Percentiles rank a stretch among this genome's conserved stretches.
Evolutionary conservation across 129 eudicot genomes (phyloP).

Genomic region (Ambrosia artemisiifolia): DNA sequence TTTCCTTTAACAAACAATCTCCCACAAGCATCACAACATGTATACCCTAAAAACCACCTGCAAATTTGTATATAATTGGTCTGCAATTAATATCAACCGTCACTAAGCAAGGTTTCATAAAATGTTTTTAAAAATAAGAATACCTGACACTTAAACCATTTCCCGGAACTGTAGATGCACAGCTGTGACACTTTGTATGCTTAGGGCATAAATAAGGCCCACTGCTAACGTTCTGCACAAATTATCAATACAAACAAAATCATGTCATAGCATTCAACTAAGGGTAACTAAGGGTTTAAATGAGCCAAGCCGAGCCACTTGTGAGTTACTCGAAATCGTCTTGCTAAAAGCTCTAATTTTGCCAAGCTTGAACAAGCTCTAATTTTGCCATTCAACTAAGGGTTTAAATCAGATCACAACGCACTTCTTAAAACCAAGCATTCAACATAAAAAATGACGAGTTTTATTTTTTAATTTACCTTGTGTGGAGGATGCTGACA

Average conservation of each 20-base stretch:
- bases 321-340: too few species aligned
- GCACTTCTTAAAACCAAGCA: too few species aligned
- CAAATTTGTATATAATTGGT: constrained; percentile 16
- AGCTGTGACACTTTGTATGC: constrained; percentile 93
- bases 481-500: constrained; percentile 96
- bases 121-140: not conserved
- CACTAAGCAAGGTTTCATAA: not conserved
- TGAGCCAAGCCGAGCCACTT: too few species aligned
- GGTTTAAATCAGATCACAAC: too few species aligned
- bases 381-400: too few species aligned
- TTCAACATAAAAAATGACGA: not conserved
- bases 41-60: constrained; percentile 97
- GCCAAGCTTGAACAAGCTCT: too few species aligned
- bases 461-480: constrained; percentile 32
- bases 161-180: constrained; percentile 92
- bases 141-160: constrained; percentile 93
- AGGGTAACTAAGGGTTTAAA: too few species aligned
- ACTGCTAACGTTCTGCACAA: constrained; percentile 68
- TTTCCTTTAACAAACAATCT: constrained; percentile 93
- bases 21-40: constrained; percentile 99
- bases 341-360: too few species aligned
- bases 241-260: not conserved
- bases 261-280: not conserved
- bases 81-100: not conserved
- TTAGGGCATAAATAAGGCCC: constrained; percentile 96